Evolutionary conservation across 495 filamentous ascomycete species (phyloP).

Genomic region (Penicillium robsamsonii): DNA sequence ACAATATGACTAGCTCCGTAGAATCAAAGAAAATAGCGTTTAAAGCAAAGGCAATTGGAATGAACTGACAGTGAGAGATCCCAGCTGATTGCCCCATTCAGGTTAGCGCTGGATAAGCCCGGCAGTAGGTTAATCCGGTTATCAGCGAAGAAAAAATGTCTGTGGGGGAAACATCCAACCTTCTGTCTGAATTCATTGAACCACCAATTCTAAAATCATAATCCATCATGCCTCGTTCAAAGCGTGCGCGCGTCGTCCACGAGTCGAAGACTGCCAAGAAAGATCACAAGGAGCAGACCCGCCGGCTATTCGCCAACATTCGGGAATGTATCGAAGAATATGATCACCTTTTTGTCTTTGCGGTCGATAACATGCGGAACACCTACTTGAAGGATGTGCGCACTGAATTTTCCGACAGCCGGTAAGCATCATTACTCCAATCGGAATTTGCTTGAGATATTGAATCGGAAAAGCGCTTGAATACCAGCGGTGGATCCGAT

Average conservation of each 20-base stretch:
- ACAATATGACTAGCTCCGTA: background rate
- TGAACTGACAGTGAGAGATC: slow-evolving; percentile 1
- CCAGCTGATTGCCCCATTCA: slow-evolving; percentile 38
- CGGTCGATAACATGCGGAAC: slow-evolving; percentile 97
- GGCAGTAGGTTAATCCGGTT: slow-evolving; percentile 43
- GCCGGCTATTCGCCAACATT: slow-evolving; percentile 82
- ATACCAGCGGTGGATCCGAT: slow-evolving; percentile 3
- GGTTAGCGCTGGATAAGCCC: slow-evolving; percentile 42
- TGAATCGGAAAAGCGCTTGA: background rate
- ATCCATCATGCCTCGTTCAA: slow-evolving; percentile 87
- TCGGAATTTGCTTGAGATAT: background rate
- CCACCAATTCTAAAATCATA: slow-evolving; percentile 11
- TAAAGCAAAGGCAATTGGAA: background rate
- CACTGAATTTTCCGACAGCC: slow-evolving; percentile 75
- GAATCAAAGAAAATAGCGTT: background rate
- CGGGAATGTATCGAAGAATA: slow-evolving; percentile 81
- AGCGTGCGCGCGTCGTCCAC: slow-evolving; percentile 84
- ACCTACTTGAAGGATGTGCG: slow-evolving; percentile 92
- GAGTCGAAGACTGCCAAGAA: slow-evolving; percentile 90
- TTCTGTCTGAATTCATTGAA: slow-evolving; percentile 10
- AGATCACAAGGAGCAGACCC: slow-evolving; percentile 80
- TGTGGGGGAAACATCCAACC: slow-evolving; percentile 15
- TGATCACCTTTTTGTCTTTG: slow-evolving; percentile 89
- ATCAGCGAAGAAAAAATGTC: slow-evolving; percentile 42
- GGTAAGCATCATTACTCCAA: slow-evolving; percentile 48